Percentiles rank a stretch among this genome's conserved stretches.
These are phyloP conservation scores for Cyclotella baltica DNA, from an alignment of 108 stramenopile species.

Conservation along the genomic window DNA sequence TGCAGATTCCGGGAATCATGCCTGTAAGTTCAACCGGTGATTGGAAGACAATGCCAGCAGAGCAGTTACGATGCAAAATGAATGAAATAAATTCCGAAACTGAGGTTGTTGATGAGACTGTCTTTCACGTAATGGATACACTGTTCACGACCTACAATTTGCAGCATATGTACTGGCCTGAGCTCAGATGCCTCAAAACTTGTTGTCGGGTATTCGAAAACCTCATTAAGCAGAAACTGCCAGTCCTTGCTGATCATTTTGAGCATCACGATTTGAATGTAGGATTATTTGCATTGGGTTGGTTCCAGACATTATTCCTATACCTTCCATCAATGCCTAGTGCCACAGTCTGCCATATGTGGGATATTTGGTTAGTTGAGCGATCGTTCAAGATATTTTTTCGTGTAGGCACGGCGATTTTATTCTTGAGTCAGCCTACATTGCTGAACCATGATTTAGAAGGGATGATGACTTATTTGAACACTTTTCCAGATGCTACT, in stretches of 20 bases:
- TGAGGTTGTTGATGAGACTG: constrained; percentile 79
- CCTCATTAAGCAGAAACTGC: constrained; percentile 84
- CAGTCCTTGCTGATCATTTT: constrained; percentile 90
- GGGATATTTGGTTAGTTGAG: constrained; percentile 95
- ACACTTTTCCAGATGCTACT: constrained; percentile 92
- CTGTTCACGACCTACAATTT: constrained; percentile 84
- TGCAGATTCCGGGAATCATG: constrained; percentile 51
- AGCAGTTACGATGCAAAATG: constrained; percentile 45
- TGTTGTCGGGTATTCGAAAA: constrained; percentile 88
- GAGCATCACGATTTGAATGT: constrained; percentile 91
- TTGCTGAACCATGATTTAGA: constrained; percentile 89
- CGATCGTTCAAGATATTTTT: constrained; percentile 91
- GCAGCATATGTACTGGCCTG: constrained; percentile 90
- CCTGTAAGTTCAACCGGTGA: constrained; percentile 13
- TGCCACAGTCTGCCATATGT: constrained; percentile 90
- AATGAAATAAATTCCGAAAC: constrained; percentile 50
- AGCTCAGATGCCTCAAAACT: constrained; percentile 86
- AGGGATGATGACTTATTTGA: constrained; percentile 93
- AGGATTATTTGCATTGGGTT: constrained; percentile 89
- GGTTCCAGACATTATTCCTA: constrained; percentile 92
- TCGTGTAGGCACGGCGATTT: constrained; percentile 88
- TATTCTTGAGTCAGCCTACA: constrained; percentile 89
- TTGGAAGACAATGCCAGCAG: constrained; percentile 47
- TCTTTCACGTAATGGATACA: constrained; percentile 82
- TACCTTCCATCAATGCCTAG: constrained; percentile 94